Base-by-base conservation (phyloP, 2,329 filamentous ascomycete species). In the Meredithiella fracta region DNA sequence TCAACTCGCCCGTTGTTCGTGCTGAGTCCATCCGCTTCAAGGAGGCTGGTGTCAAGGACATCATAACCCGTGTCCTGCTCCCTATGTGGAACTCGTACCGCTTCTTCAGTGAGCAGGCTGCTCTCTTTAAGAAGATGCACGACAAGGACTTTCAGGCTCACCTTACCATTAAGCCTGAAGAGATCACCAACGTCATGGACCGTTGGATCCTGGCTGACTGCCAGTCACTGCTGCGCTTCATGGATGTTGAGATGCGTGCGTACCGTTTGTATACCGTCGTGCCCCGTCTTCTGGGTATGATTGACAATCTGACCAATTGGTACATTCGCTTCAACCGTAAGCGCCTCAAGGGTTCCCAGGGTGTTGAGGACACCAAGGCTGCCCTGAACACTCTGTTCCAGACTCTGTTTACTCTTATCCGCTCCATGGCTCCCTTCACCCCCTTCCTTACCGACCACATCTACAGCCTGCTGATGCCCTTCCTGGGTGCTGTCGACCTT, bases 121-220 rank as follows among this genome's bases (percentile, higher is more conserved):
- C 53, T 8, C 58, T 62, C 15, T 64, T 57, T 58, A 59, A 62
- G 47, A 61, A 63, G 54, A 61, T 55, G 3, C 61, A 60, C n/a
- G 62, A 60, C 23, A 40, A 57, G 3, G 58, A 60, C 11, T 62
- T 63, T 57, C 58, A 59, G 4, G 53, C 58, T 47, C 37, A 58
- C 29, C 47, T 60, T 15, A 58, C 58, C 4, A 60, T 61, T 20
- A 56, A 60, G 22, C 54, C 53, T 6, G 53, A 55, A 1, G 53
- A 59, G 23, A 42, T 63, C 40, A 58, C 31, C 29, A 64, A 63
- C 63, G 88, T 96, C 58, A 94, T 97, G 85, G 91, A 97, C 67
- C 80, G 83, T 59, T 97, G 91, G 91, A 92, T 97, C 62, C 71
- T 97, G 65, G 91, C 91, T 59, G 88, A 85, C 62, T 94, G 86